Base-by-base conservation (phyloP, 129 eudicot genomes). In the Flaveria robusta region DNA sequence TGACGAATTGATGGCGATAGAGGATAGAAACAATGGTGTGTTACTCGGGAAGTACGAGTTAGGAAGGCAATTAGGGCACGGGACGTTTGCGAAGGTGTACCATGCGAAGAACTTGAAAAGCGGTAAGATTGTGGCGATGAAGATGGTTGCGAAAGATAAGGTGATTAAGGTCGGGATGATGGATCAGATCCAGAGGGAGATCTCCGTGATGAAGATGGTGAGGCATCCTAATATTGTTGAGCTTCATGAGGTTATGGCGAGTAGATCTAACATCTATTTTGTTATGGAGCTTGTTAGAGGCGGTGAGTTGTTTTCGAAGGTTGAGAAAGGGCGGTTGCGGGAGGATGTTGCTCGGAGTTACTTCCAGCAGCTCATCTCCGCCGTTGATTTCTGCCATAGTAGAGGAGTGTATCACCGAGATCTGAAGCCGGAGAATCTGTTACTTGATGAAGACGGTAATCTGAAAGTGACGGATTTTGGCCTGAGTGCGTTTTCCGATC, bases 331-430 rank as follows among this genome's bases (percentile, higher is more conserved):
- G 1, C 72, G 88, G 72, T 45, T 93, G n/a, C 65, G 83, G 0
- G 98, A 93, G 71, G 87, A 85, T 7, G 88, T 46, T 11, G 97
- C 98, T 2, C 77, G 97, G 66, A 50, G 70, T 34, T 93, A 93
- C 71, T 93, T 93, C 83, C 87, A 87, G 83, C 98, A 93, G 75
- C 66, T 93, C 24, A 84, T 93, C 29, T 90, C 98, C 0, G 98
- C 98, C 50, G 87, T 93, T 26, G 98, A 88, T 77, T 93, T 90
- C 80, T 93, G 98, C 78, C 98, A 93, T 23, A 90, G 98, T 81
- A 83, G 98, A 9, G 96, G 97, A 0, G 98, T 93, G 0, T 93
- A 83, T 49, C 98, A 93, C 76, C 89, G 98, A 4, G 98, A 93
- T 59, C 71, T 93, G 70, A 93, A 93, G 70, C 97, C 96, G 13